Base-by-base conservation (phyloP, 257 asterid genomes). In the Gynochthodes officinalis region DNA sequence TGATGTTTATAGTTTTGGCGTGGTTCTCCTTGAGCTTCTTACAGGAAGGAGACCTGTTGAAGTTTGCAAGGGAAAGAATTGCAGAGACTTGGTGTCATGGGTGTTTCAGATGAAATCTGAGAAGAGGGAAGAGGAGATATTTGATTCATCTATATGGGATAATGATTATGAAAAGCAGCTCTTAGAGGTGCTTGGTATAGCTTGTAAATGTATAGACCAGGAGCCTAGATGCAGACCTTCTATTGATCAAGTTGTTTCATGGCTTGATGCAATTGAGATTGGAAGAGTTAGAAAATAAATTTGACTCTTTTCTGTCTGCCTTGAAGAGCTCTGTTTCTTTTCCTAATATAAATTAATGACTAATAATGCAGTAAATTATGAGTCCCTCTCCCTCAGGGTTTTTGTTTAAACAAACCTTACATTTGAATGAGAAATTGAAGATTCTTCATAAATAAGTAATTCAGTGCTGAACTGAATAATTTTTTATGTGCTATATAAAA, bases 31-130 rank as follows among this genome's bases (percentile, higher is more conserved):
- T 21, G 99, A 94, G 89, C 95, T 94, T 23, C 70, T 94, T 14
- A 94, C 99, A 0, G 93, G 97, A 21, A 86, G 93, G 64, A 80
- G 99, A 2, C 96, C 97, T 0, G 93, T 91, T 35, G 97, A 94
- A 67, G 95, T 91, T 21, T 82, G 96, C 77, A 89, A 85, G 76
- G 98, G 96, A 5, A 87, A 77, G 74, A 87, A 81, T 62, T 89
- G 97, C 77, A 76, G 97, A 42, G 91, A 91, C 80, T 73, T 94
- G 87, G 96, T 91, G 52, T 84, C 89, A 4, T 93, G 96, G 97
- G 86, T 89, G 78, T 89, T 85, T 64, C 90, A 86, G 82, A 88
- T 83, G 93, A 94, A 84, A 73, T 74, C 83, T 0, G 97, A 89
- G 88, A 88, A 81, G 89, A 80, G 80, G 76, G 96, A 77, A 59